Evolutionary conservation across 2,329 filamentous ascomycete species (phyloP).

Genomic region (Cladophialophora carrionii): DNA sequence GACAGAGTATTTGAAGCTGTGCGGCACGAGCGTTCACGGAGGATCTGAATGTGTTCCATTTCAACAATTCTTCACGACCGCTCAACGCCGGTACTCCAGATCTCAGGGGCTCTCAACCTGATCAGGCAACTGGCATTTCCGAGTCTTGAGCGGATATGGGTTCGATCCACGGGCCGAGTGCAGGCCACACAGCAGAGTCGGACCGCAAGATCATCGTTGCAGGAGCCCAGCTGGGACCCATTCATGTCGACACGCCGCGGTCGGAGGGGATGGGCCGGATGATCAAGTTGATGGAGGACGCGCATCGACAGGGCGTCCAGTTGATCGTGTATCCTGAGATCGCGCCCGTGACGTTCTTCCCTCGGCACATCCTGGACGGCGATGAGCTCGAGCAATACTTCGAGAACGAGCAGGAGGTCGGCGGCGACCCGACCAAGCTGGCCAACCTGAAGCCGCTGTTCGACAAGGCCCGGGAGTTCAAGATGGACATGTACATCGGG

Average conservation of each 20-base stretch:
- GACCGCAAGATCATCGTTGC: conserved; percentile 53
- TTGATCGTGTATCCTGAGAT: conserved; percentile 60
- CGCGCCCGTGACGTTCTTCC: conserved; percentile 63
- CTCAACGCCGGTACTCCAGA: neutral
- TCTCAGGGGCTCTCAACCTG: neutral
- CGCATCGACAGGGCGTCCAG: conserved; percentile 51
- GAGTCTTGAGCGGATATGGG: conserved; percentile 12
- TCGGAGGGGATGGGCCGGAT: conserved; percentile 54
- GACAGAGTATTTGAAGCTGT: conserved; percentile 3
- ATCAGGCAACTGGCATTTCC: neutral
- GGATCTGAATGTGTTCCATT: neutral
- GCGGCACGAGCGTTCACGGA: neutral
- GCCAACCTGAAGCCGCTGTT: conserved; percentile 56
- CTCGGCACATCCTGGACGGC: conserved; percentile 53
- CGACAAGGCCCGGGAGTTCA: conserved; percentile 51
- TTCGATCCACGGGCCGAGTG: conserved; percentile 18
- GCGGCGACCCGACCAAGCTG: conserved; percentile 47
- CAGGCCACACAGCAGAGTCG: conserved; percentile 22
- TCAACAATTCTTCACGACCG: neutral
- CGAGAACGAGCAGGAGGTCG: conserved; percentile 50
- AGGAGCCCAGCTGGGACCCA: conserved; percentile 59
- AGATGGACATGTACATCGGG: conserved; percentile 58
- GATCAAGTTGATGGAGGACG: conserved; percentile 54
- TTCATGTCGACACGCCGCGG: conserved; percentile 50
- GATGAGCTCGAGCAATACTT: conserved; percentile 56